phyloP scores from a whole-genome alignment of 2,329 filamentous ascomycete genomes.

The Aspergillus candidus region DNA sequence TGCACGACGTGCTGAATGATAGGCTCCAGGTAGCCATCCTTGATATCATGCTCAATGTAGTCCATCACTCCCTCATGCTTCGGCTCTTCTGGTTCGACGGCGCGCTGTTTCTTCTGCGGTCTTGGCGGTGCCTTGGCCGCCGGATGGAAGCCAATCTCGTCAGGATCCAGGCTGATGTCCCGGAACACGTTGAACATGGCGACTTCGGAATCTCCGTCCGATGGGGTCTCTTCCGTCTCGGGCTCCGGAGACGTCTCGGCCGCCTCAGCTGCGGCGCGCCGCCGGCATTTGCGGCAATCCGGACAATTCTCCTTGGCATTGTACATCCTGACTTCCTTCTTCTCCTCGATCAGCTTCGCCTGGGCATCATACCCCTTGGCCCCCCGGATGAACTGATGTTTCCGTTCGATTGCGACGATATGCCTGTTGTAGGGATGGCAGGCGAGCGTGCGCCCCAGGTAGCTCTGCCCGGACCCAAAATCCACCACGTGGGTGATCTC shows the following conservation, averaged over 20 bases:
- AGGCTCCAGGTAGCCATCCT: conserved; percentile 38
- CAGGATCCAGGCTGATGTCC: conserved; percentile 27
- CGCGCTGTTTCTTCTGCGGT: conserved; percentile 6
- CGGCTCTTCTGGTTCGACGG: conserved; percentile 10
- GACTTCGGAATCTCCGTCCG: conserved; percentile 15
- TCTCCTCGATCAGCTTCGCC: conserved; percentile 66
- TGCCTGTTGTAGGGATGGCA: conserved; percentile 78
- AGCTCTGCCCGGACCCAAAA: conserved; percentile 95
- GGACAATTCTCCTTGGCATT: conserved; percentile 63
- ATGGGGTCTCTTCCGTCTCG: not conserved
- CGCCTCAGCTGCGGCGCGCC: conserved; percentile 6
- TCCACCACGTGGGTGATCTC: conserved; percentile 81
- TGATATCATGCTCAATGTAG: conserved; percentile 42
- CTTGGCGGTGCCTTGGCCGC: conserved; percentile 4
- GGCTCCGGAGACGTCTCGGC: conserved; percentile 5
- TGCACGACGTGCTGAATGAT: conserved; percentile 33
- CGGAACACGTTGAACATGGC: conserved; percentile 29
- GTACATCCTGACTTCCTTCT: conserved; percentile 65
- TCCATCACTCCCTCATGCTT: conserved; percentile 31
- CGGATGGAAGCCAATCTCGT: conserved; percentile 21
- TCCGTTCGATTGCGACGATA: conserved; percentile 85
- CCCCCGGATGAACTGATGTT: conserved; percentile 76
- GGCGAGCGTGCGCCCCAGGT: conserved; percentile 81
- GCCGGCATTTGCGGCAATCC: conserved; percentile 4
- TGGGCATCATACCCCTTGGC: conserved; percentile 79